phyloP scores from a whole-genome alignment of 2,329 filamentous ascomycete genomes.

The Davidsoniella australis region DNA sequence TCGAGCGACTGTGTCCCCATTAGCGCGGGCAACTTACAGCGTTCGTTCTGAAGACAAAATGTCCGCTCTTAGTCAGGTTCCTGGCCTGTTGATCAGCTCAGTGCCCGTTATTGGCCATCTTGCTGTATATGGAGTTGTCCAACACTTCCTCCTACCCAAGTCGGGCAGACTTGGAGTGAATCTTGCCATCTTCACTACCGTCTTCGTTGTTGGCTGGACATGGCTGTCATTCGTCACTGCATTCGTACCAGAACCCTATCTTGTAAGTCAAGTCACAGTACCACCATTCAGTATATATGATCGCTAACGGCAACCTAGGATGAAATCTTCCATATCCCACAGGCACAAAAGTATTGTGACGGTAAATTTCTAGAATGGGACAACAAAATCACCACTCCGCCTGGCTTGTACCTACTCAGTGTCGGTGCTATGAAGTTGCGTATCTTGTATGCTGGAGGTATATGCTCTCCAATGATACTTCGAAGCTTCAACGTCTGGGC shows the following conservation, averaged over 20 bases:
- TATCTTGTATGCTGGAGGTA: slow-evolving; percentile 6
- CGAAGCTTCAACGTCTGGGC: slow-evolving; percentile 32
- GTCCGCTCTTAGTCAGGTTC: neutral
- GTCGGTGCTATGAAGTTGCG: slow-evolving; percentile 7
- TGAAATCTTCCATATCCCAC: slow-evolving; percentile 76
- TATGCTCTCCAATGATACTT: slow-evolving; percentile 27
- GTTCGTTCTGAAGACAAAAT: neutral
- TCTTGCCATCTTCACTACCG: neutral
- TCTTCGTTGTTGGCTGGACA: slow-evolving; percentile 18
- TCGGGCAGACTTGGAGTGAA: neutral
- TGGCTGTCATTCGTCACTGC: slow-evolving; percentile 26
- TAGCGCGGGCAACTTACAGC: no score
- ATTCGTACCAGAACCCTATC: slow-evolving; percentile 34
- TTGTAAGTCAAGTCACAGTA: slow-evolving; percentile 23
- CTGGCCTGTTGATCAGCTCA: neutral
- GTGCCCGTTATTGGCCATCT: slow-evolving; percentile 1
- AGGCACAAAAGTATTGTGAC: slow-evolving; percentile 73
- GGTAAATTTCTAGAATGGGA: slow-evolving; percentile 70
- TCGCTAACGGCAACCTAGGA: slow-evolving; percentile 34
- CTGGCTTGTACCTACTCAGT: slow-evolving; percentile 49
- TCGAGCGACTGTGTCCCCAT: no score
- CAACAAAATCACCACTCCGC: slow-evolving; percentile 91
- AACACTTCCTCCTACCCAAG: slow-evolving; percentile 12
- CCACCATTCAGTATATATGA: neutral
- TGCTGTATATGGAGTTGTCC: neutral